Evolutionary conservation across 768 basidiomycete genomes (phyloP), one percentile per base, ranked within the genome.

Genomic region (Austroboletus eburneus): DNA sequence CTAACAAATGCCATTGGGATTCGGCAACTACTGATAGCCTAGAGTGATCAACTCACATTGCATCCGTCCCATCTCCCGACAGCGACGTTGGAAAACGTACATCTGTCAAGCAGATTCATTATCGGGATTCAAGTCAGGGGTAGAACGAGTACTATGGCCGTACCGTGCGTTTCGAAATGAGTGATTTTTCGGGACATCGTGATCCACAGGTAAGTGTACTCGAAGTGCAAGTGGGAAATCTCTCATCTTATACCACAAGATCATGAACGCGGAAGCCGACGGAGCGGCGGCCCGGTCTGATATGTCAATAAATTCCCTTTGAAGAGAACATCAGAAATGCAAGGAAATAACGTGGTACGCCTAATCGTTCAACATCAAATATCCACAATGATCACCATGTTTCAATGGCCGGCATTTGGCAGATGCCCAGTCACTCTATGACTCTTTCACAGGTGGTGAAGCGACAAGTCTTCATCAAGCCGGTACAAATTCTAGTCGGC

Each of bases 41-140:
- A n/a, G 20, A 14, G 14, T 13, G 47, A 20, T 9, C 20, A 20
- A 59, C 74, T 55, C 60, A 87, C 90, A 94, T 95, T 8, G 92
- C 92, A 72, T 96, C 92, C 24, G 91, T 86, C 6, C 93, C 92
- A 74, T 94, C 92, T 22, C 91, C 91, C 9, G 87, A 83, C 36
- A 94, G 67, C 18, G 89, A 91, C 9, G 92, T 96, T 9, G 92
- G 92, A 70, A 93, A 96, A 36, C 92, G 85, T 42, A 95, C 80
- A 70, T 94, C 91, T 92, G 50, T 39, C 23, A 37, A 48, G 2
- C 34, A 17, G 32, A 30, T 39, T 32, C 14, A 38, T 39, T 30
- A 45, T 36, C n/a, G 23, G 14, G 20, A 38, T 29, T 33, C 13
- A 45, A 2, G 22, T 21, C 14, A 18, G 17, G 20, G 42, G 1